Base-by-base conservation (phyloP, 2,329 filamentous ascomycete genomes). In the Fusarium sp. region DNA sequence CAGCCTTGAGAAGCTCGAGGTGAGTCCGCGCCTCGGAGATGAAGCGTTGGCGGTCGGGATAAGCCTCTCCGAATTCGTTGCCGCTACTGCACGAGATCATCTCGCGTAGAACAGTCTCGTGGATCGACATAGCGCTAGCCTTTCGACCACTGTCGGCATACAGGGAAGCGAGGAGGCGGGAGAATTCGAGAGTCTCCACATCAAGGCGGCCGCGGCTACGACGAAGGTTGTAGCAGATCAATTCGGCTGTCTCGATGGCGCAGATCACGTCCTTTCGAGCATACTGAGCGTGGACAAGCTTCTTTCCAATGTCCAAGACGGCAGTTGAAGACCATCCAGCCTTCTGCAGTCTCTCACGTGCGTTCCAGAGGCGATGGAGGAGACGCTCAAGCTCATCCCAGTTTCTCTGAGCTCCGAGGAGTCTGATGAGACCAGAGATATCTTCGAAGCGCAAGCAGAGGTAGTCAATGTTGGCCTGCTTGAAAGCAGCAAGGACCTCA, bases 391-490 rank as follows among this genome's bases (percentile, higher is more conserved):
- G 80, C 52, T 84, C 83, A 22, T 76, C 74, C 62, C 80, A 84
- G 71, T 85, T 83, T 59, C 79, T 73, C 61, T 86, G 83, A 25
- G 82, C 80, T 30, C 84, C 84, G 3, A 87, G 78, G 6, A 87
- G 76, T 12, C 79, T 79, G 29, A 85, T 78, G 3, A 86, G 77
- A 10, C 81, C 81, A 20, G 80, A 80, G 2, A 87, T 75, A 40
- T 85, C 83, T 32, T 81, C 77, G 54, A 84, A 80, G 22, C 78
- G 77, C 18, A 87, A 70, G 12, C 80, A 78, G 16, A 80, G 75
- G 42, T 85, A 79, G 61, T 85, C 81, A 45, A 86, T 79, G 20
- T 84, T 76, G 20, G 79, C 74, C 6, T 80, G 77, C 47, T 77
- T 78, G 67, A 84, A 81, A 10, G 81, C 81, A 10, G 75, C 70